A percentile compares a stretch with the other conserved stretches of the same genome.
Evolutionary conservation across 2,329 filamentous ascomycete genomes (phyloP).

Genomic region (Capronia coronata): DNA sequence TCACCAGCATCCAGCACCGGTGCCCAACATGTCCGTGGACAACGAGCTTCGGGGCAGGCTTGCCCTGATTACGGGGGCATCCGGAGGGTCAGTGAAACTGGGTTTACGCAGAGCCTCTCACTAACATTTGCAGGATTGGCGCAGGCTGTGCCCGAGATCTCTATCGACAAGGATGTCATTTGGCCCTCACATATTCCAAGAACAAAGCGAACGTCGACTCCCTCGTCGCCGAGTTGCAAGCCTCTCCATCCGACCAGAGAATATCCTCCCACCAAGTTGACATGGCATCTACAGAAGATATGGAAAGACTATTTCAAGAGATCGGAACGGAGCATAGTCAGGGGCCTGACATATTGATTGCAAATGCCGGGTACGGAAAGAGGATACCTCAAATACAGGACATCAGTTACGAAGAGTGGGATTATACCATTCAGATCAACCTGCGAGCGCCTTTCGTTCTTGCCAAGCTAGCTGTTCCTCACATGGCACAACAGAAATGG

Average conservation of each 20-base stretch:
- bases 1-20: not conserved
- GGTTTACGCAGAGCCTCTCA: not conserved
- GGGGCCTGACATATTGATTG: conserved; percentile 57
- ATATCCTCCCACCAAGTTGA: conserved; percentile 55
- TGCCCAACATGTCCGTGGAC: conserved; percentile 28
- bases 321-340: conserved; percentile 49
- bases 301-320: conserved; percentile 50
- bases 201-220: conserved; percentile 44
- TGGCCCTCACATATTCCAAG: conserved; percentile 55
- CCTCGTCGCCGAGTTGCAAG: conserved; percentile 39
- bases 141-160: conserved; percentile 53
- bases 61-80: conserved; percentile 56
- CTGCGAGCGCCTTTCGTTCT: conserved; percentile 57
- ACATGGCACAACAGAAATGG: conserved; percentile 56
- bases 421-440: conserved; percentile 57
- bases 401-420: conserved; percentile 58
- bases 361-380: conserved; percentile 61
- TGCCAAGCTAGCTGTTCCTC: conserved; percentile 53
- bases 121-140: conserved; percentile 48
- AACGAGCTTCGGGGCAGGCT: conserved; percentile 50
- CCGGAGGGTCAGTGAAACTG: conserved; percentile 48
- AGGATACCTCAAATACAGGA: conserved; percentile 52
- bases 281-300: conserved; percentile 49
- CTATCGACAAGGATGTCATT: conserved; percentile 46
- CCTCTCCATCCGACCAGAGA: conserved; percentile 24